A percentile compares a stretch with the other conserved stretches of the same genome.
These are phyloP conservation scores for Calocybe indica DNA, from an alignment of 768 basidiomycete species.

Conservation along the genomic window DNA sequence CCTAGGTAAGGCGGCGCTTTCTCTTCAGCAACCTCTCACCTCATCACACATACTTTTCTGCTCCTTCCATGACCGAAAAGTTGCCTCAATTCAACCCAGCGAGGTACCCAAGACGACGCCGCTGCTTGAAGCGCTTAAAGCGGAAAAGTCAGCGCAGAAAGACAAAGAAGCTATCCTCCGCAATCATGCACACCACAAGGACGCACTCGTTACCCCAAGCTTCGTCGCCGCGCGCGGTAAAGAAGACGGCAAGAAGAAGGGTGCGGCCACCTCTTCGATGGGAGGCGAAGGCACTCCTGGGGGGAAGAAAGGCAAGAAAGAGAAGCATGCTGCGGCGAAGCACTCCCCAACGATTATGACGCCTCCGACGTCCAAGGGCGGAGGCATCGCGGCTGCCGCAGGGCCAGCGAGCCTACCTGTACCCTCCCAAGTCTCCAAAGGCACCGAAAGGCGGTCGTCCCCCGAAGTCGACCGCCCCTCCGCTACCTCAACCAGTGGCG, in stretches of 20 bases:
- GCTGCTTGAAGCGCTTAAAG: slow-evolving; percentile 88
- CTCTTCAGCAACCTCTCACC: background rate
- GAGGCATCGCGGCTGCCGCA: slow-evolving; percentile 9
- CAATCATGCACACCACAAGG: slow-evolving; percentile 70
- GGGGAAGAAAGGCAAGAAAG: slow-evolving; percentile 29
- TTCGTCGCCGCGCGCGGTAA: slow-evolving; percentile 22
- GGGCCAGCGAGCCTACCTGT: slow-evolving; percentile 8
- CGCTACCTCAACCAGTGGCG: slow-evolving; percentile 9
- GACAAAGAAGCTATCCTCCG: slow-evolving; percentile 71
- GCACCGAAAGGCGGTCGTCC: slow-evolving; percentile 14
- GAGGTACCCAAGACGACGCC: slow-evolving; percentile 79
- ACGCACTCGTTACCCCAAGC: slow-evolving; percentile 21
- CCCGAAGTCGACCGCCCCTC: slow-evolving; percentile 3
- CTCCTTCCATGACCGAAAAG: slow-evolving; percentile 24
- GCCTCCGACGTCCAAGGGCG: slow-evolving; percentile 21
- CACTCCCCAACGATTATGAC: too few species aligned
- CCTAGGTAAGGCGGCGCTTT: slow-evolving; percentile 38
- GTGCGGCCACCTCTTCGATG: slow-evolving; percentile 6
- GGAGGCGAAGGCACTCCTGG: slow-evolving; percentile 9
- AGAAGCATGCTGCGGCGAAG: slow-evolving; percentile 13
- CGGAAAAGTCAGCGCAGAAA: slow-evolving; percentile 66
- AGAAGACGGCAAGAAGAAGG: slow-evolving; percentile 28
- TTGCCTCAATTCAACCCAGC: slow-evolving; percentile 55
- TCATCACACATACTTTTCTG: slow-evolving; percentile 1
- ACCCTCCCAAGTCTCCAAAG: slow-evolving; percentile 13